A percentile compares a stretch with the other conserved stretches of the same genome.
Evolutionary conservation across 345 rosid genomes (phyloP).

Genomic region (Populus tremula): DNA sequence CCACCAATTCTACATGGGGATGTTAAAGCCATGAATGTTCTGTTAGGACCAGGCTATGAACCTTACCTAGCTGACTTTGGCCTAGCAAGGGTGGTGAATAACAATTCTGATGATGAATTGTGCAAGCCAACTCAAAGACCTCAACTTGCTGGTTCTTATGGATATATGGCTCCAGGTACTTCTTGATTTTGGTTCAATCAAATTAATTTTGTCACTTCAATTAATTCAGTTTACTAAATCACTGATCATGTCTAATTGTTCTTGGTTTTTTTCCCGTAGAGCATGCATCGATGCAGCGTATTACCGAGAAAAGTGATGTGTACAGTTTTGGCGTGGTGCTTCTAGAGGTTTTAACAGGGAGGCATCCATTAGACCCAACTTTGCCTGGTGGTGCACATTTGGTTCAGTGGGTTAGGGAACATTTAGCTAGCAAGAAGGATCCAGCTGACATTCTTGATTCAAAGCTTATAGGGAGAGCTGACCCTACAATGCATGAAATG

Average conservation of each 20-base stretch:
- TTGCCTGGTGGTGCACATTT: slow-evolving; percentile 73
- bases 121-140: slow-evolving; percentile 53
- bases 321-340: slow-evolving; percentile 84
- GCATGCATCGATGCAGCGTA: slow-evolving; percentile 72
- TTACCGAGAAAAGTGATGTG: slow-evolving; percentile 86
- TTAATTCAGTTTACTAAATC: neutral
- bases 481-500: slow-evolving; percentile 86
- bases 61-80: slow-evolving; percentile 90
- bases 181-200: neutral
- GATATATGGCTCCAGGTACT: slow-evolving; percentile 97
- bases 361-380: slow-evolving; percentile 89
- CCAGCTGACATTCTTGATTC: slow-evolving; percentile 69
- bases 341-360: slow-evolving; percentile 79
- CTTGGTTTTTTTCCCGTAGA: slow-evolving; percentile 37
- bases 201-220: neutral
- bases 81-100: slow-evolving; percentile 54
- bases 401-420: slow-evolving; percentile 89
- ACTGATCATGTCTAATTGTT: neutral
- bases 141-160: slow-evolving; percentile 89
- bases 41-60: slow-evolving; percentile 66
- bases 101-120: slow-evolving; percentile 28
- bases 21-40: slow-evolving; percentile 87
- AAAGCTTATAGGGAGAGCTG: slow-evolving; percentile 69
- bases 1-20: slow-evolving; percentile 92
- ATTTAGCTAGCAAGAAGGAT: slow-evolving; percentile 55